Evolutionary conservation across 768 basidiomycete genomes (phyloP).

Genomic region (Tubosaeta sp.): DNA sequence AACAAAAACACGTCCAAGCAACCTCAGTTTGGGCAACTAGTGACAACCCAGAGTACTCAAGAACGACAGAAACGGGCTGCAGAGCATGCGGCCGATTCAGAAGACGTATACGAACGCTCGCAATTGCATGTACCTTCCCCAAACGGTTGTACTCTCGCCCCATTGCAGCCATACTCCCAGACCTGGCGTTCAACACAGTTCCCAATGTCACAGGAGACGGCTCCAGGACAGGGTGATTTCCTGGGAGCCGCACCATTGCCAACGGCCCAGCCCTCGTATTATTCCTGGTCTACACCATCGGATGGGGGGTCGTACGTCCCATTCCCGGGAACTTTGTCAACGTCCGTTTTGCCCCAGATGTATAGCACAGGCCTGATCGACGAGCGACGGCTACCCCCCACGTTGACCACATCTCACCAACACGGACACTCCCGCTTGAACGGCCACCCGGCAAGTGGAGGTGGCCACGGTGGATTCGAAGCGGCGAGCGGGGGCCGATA

Average conservation of each 20-base stretch:
- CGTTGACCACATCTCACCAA: conserved; percentile 14
- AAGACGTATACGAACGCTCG: conserved; percentile 24
- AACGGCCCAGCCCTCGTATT: conserved; percentile 29
- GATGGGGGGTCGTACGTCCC: conserved; percentile 32
- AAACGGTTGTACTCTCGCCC: background rate
- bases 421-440: conserved; percentile 16
- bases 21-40: conserved; percentile 5
- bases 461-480: conserved; percentile 20
- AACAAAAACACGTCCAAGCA: conserved; percentile 7
- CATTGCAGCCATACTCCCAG: conserved; percentile 22
- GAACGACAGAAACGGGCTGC: conserved; percentile 59
- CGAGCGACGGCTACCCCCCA: conserved; percentile 34
- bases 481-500: conserved; percentile 31
- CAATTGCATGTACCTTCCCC: conserved; percentile 12
- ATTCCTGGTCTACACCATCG: conserved; percentile 44
- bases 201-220: conserved; percentile 4
- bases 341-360: conserved; percentile 68
- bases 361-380: conserved; percentile 71
- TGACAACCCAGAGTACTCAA: conserved; percentile 12
- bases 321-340: conserved; percentile 51
- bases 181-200: conserved; percentile 30
- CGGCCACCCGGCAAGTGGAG: conserved; percentile 11
- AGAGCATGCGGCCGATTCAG: conserved; percentile 44
- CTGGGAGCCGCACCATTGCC: conserved; percentile 3
- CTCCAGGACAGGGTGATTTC: conserved; percentile 11